Evolutionary conservation across 2,329 filamentous ascomycete genomes (phyloP), one percentile per base, ranked within the genome.

Genomic region (Aspergillus neoniger): DNA sequence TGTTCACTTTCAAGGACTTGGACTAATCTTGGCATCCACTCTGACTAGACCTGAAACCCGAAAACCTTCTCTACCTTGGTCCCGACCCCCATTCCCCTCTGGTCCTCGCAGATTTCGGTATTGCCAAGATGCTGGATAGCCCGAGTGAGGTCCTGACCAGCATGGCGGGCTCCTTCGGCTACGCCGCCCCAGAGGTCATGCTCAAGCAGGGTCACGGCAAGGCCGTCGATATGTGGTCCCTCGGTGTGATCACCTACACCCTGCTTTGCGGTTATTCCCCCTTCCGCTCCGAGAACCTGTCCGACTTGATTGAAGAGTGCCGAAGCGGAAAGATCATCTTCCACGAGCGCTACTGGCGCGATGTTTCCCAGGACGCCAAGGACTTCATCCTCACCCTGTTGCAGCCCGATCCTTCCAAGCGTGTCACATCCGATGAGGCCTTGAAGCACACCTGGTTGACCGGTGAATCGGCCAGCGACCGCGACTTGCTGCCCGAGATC

Each of bases 191-290:
- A 8, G 95, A 99, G 77, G 93, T 99, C 61, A 99, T 99, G 95
- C 84, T 96, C 66, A 97, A 97, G 83, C 88, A 91, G 73, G 95
- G 95, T 19, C 96, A 99, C 76, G 95, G 95, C 75, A 99, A 98
- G 79, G 92, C 95, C 4, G 95, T 98, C 36, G 95, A 99, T 75
- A 96, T 99, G 91, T 99, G 95, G 95, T 98, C 95, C 3, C 85
- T 99, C 79, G 95, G 95, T 64, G 95, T 99, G 72, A 99, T 99
- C 72, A 98, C 95, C 44, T 99, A 99, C 80, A 99, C 95, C 15
- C 84, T 99, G 28, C 90, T 99, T 55, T 99, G 96, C 75, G 95
- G 95, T 68, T 99, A 99, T 82, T 97, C 94, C 48, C 95, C 95
- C 19, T 99, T 99, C 86, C 89, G 95, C 68, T 95, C 92, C 63